Evolutionary conservation across 2,329 filamentous ascomycete species (phyloP).

Genomic region (Xenosphaeropsis pyriputrescens): DNA sequence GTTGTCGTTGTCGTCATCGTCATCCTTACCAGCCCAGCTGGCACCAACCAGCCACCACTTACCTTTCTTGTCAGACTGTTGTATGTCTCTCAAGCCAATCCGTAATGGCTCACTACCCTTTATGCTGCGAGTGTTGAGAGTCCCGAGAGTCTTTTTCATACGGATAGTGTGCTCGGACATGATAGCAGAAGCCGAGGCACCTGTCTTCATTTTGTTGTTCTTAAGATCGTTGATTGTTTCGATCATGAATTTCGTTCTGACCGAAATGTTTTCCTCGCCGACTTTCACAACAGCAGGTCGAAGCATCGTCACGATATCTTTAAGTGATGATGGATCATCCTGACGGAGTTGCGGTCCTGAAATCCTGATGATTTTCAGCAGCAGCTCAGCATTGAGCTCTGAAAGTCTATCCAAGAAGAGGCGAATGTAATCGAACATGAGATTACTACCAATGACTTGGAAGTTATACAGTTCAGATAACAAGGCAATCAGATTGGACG

Average conservation of each 20-base stretch:
- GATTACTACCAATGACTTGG: constrained; percentile 65
- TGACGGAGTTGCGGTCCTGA: constrained; percentile 72
- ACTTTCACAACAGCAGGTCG: constrained; percentile 54
- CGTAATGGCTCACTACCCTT: constrained; percentile 71
- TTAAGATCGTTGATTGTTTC: constrained; percentile 91
- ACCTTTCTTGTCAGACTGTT: constrained; percentile 69
- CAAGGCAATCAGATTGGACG: constrained; percentile 67
- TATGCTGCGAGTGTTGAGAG: constrained; percentile 52
- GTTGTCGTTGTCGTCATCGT: constrained; percentile 12
- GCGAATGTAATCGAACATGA: constrained; percentile 86
- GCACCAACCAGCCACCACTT: constrained; percentile 99
- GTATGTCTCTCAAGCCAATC: constrained; percentile 69
- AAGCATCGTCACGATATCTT: constrained; percentile 73
- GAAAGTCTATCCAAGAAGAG: constrained; percentile 60
- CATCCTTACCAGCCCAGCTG: constrained; percentile 51
- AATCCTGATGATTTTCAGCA: constrained; percentile 71
- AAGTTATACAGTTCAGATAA: constrained; percentile 86
- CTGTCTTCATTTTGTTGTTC: constrained; percentile 79
- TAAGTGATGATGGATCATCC: constrained; percentile 77
- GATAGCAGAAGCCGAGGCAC: constrained; percentile 53
- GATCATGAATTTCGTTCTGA: constrained; percentile 93
- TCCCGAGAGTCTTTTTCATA: constrained; percentile 79
- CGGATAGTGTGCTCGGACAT: constrained; percentile 70
- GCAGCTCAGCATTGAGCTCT: constrained; percentile 76
- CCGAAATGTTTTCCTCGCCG: constrained; percentile 59